Evolutionary conservation across 1,284 basidiomycete genomes (phyloP).

Genomic region (Ganoderma sinense): DNA sequence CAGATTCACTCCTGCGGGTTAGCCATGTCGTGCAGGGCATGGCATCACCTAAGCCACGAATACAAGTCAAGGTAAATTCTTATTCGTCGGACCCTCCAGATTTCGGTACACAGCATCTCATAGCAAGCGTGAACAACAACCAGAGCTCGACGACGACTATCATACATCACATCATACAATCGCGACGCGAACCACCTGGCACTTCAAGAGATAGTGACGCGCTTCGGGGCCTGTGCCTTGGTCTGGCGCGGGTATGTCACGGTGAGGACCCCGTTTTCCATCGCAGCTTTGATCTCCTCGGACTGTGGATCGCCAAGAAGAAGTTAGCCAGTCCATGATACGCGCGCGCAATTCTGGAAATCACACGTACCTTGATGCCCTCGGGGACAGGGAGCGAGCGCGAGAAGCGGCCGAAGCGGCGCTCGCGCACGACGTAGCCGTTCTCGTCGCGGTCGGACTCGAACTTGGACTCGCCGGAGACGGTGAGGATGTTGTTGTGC

Average conservation of each 20-base stretch:
- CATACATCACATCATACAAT: neutral
- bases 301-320: constrained; percentile 33
- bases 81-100: too few relatives aligned
- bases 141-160: neutral
- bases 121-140: neutral
- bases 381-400: constrained; percentile 53
- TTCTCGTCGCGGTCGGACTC: constrained; percentile 46
- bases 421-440: constrained; percentile 58
- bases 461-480: constrained; percentile 52
- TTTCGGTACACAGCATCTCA: neutral
- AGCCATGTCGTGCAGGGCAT: too few relatives aligned
- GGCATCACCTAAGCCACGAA: too few relatives aligned
- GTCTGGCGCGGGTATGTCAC: constrained; percentile 50
- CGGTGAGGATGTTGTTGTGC: constrained; percentile 47
- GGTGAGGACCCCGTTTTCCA: constrained; percentile 50
- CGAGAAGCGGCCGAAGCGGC: constrained; percentile 54
- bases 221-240: constrained; percentile 37
- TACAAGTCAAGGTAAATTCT: neutral
- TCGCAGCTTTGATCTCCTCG: constrained; percentile 48
- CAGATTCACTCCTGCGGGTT: too few relatives aligned
- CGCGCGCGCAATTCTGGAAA: neutral
- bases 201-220: constrained; percentile 25
- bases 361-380: constrained; percentile 52
- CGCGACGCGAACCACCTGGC: too few relatives aligned
- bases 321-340: constrained; percentile 6